Evolutionary conservation across 1,284 basidiomycete species (phyloP).

Genomic region (Sanguinoderma infundibulare): DNA sequence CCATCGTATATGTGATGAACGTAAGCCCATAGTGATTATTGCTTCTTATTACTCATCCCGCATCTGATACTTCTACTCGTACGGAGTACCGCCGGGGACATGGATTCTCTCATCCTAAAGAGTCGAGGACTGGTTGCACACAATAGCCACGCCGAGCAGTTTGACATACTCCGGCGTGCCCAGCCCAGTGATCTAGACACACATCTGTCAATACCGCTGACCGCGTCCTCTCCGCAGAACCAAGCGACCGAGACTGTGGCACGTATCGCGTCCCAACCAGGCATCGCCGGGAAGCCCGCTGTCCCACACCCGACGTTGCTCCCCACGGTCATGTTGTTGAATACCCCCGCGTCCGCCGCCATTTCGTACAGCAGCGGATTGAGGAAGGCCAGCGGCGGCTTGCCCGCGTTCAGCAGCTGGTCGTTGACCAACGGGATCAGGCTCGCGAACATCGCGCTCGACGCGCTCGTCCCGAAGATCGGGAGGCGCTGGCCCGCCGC

Average conservation of each 20-base stretch:
- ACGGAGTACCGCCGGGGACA: no score
- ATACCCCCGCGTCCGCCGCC: slow-evolving; percentile 39
- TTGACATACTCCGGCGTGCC: slow-evolving; percentile 64
- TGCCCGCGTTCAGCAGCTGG: slow-evolving; percentile 51
- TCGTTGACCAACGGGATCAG: slow-evolving; percentile 65
- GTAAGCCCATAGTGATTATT: no score
- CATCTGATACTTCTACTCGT: no score
- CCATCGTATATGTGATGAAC: no score
- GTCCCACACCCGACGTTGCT: slow-evolving; percentile 37
- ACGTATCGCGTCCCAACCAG: slow-evolving; percentile 64
- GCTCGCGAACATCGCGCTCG: slow-evolving; percentile 61
- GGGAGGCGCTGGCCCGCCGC: slow-evolving; percentile 45
- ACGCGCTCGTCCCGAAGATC: slow-evolving; percentile 64
- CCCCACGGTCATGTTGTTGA: slow-evolving; percentile 65
- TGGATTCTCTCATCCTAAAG: no score
- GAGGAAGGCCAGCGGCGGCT: slow-evolving; percentile 59
- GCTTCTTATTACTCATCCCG: no score
- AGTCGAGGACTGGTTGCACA: not conserved
- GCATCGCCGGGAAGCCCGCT: slow-evolving; percentile 50
- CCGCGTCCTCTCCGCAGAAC: no score
- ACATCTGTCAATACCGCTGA: not conserved
- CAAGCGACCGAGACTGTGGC: not conserved
- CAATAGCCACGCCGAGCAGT: slow-evolving; percentile 36
- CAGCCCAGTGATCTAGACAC: slow-evolving; percentile 55
- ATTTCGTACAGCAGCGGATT: slow-evolving; percentile 60